These are phyloP conservation scores for Talaromyces sp. DNA, from an alignment of 2,329 filamentous ascomycete species.

Conservation along the genomic window DNA sequence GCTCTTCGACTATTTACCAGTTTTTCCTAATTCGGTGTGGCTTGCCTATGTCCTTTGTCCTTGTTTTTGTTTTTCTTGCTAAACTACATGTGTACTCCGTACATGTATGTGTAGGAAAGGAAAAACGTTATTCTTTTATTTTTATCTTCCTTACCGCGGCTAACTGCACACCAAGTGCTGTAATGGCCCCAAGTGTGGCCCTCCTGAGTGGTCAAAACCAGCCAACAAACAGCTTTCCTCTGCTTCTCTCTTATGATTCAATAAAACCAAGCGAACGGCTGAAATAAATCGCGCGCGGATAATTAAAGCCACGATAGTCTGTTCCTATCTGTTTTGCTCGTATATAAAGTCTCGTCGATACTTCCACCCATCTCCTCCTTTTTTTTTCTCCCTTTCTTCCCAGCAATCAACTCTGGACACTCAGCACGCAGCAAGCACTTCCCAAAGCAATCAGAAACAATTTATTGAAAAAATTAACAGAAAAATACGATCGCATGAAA, in stretches of 20 bases:
- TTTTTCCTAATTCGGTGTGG: not conserved
- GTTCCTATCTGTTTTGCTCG: not conserved
- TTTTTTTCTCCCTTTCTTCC: not conserved
- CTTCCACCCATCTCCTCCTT: not conserved
- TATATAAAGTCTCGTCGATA: not conserved
- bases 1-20: not conserved
- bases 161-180: not conserved
- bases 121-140: not conserved
- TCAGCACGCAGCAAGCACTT: not conserved
- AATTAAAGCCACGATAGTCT: not conserved
- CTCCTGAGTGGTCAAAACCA: not conserved
- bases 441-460: not conserved
- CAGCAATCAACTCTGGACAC: not conserved
- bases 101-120: not conserved
- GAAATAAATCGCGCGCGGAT: not conserved
- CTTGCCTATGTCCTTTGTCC: not conserved
- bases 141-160: not conserved
- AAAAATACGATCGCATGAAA: slow-evolving; percentile 4
- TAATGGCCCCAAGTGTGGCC: not conserved
- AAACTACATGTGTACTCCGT: not conserved
- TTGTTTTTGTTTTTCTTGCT: not conserved
- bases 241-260: not conserved
- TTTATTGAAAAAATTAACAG: not conserved
- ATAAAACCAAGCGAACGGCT: not conserved
- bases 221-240: not conserved